Evolutionary conservation across 257 asterid species (phyloP), one percentile per base, ranked within the genome.

Genomic region (Solanum medicagineum): DNA sequence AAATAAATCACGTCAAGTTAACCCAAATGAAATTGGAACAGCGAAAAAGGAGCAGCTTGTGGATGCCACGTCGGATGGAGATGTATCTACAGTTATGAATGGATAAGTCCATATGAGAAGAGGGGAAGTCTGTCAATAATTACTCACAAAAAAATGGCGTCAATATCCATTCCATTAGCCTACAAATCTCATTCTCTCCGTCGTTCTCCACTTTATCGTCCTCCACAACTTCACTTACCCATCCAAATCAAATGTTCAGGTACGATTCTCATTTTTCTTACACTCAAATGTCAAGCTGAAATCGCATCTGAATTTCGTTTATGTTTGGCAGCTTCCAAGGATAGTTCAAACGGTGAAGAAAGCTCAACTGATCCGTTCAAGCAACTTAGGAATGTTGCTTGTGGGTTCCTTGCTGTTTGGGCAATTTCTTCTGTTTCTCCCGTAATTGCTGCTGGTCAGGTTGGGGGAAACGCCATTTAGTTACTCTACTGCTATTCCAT

Each of bases 381-480:
- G 92, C 92, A 93, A 86, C 87, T 96, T 7, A 93, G 94, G 70
- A 91, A 88, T 87, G 95, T 90, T 36, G 97, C 98, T 84, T 94
- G 94, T 89, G 98, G 99, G 8, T 55, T 93, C 84, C 94, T 96
- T 87, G 98, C 98, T 89, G 96, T 88, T 92, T 96, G 95, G 93
- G 96, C 98, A 44, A 87, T 96, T 26, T 85, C 89, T 81, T 86
- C 97, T 87, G 93, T 89, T 88, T 93, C 98, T 3, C 99, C 99
- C 15, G 95, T 94, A 8, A 89, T 93, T 87, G 99, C 98, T 87
- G 96, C 96, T 68, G 86, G 57, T 87, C 93, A 90, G 93, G 96
- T 93, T 81, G 62, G 73, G 47, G 3, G 5, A 75, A 47, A 45
- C 45, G 0, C 36, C 13, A 73, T 49, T 59, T 36, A 49, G 22